These are phyloP conservation scores for Tylopilus sp. DNA, from an alignment of 1,284 basidiomycete species.

Conservation along the genomic window DNA sequence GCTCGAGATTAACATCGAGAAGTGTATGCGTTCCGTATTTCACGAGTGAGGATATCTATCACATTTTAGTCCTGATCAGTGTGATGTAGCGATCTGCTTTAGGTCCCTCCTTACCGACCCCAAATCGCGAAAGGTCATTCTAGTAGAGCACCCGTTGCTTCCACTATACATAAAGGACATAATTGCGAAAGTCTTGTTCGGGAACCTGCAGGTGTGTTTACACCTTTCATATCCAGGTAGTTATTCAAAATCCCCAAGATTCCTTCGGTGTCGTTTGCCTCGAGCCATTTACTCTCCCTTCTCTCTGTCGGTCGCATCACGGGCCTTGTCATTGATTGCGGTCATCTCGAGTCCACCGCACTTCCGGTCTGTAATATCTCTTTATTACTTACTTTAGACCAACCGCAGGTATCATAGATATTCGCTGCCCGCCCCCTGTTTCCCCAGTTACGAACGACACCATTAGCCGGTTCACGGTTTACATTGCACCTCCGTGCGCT, in stretches of 20 bases:
- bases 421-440: slow-evolving; percentile 90
- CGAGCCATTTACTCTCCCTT: slow-evolving; percentile 86
- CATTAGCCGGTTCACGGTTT: slow-evolving; percentile 82
- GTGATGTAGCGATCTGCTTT: slow-evolving; percentile 14
- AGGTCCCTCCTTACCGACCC: slow-evolving; percentile 94
- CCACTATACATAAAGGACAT: slow-evolving; percentile 90
- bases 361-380: slow-evolving; percentile 75
- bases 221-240: not conserved
- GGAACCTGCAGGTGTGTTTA: slow-evolving; percentile 84
- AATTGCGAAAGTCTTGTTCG: slow-evolving; percentile 89
- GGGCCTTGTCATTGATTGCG: slow-evolving; percentile 93
- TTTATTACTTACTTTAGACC: slow-evolving; percentile 3
- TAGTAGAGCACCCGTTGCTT: slow-evolving; percentile 91
- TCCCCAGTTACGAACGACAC: slow-evolving; percentile 83
- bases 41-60: slow-evolving; percentile 76
- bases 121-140: slow-evolving; percentile 92
- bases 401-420: slow-evolving; percentile 64
- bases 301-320: slow-evolving; percentile 90
- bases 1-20: slow-evolving; percentile 76
- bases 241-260: slow-evolving; percentile 60
- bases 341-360: slow-evolving; percentile 89
- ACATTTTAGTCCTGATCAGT: slow-evolving; percentile 9
- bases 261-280: slow-evolving; percentile 93
- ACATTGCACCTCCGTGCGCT: slow-evolving; percentile 83
- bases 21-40: slow-evolving; percentile 80